Percentiles rank a stretch among this genome's conserved stretches.
Conservation (phyloP, 768 basidiomycete species). For the Phylloporus scabripes region DNA sequence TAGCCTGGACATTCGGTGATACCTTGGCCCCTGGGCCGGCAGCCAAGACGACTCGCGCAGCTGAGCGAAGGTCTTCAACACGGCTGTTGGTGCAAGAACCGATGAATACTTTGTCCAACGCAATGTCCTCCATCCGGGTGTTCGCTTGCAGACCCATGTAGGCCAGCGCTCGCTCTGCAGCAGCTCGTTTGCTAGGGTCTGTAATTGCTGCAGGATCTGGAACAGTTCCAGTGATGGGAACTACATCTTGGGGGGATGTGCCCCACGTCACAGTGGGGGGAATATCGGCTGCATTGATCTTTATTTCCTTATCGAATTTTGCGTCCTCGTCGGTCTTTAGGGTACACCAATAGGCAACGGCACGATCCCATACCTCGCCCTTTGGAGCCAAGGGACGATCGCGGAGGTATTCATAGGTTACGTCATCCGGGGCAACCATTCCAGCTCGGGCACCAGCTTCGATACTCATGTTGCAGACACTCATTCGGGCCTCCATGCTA, state of each 20-base stretch:
- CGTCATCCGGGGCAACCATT: constrained; percentile 87
- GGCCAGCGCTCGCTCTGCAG: constrained; percentile 67
- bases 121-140: constrained; percentile 72
- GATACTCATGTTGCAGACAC: constrained; percentile 93
- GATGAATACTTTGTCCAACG: constrained; percentile 86
- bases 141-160: constrained; percentile 87
- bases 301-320: constrained; percentile 77
- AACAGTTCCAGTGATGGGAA: constrained; percentile 74
- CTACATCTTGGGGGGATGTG: constrained; percentile 85
- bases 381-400: constrained; percentile 78
- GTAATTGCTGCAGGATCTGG: constrained; percentile 67
- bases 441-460: constrained; percentile 91
- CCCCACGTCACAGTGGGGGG: constrained; percentile 92
- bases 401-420: constrained; percentile 79
- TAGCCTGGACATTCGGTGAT: constrained; percentile 68
- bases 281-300: constrained; percentile 78
- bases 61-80: constrained; percentile 87
- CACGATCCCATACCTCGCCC: constrained; percentile 80
- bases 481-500: constrained; percentile 90
- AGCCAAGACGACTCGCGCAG: constrained; percentile 70
- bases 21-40: constrained; percentile 72
- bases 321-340: constrained; percentile 77
- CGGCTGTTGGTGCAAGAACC: constrained; percentile 94
- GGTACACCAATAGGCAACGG: constrained; percentile 81
- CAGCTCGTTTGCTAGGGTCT: constrained; percentile 59